phyloP scores from a whole-genome alignment of 768 basidiomycete genomes.

The Boletus pseudopeckii region DNA sequence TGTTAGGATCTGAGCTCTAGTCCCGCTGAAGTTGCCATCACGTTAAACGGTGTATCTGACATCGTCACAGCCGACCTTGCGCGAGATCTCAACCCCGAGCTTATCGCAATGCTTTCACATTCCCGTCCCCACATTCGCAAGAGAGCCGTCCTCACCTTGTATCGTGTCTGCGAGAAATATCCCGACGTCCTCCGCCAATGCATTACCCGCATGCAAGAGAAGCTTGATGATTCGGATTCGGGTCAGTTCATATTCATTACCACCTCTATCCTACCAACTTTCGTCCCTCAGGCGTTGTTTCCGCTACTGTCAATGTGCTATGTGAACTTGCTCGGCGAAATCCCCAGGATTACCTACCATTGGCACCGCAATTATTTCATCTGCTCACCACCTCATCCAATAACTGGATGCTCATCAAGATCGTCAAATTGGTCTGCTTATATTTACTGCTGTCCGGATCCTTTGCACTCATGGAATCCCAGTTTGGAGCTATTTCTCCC shows the following conservation, averaged over 20 bases:
- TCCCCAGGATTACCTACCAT: conserved; percentile 74
- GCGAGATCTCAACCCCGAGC: conserved; percentile 83
- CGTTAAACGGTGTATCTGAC: conserved; percentile 79
- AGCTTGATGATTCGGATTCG: conserved; percentile 73
- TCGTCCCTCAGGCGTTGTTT: conserved; percentile 69
- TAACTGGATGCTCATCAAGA: conserved; percentile 99
- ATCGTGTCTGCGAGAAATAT: conserved; percentile 76
- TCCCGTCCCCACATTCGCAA: conserved; percentile 87
- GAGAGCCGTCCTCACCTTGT: conserved; percentile 81
- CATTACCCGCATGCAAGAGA: conserved; percentile 70
- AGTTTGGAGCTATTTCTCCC: conserved; percentile 94
- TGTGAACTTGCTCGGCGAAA: conserved; percentile 85
- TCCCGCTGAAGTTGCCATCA: conserved; percentile 70
- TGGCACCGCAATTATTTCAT: conserved; percentile 93
- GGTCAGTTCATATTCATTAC: conserved; percentile 36
- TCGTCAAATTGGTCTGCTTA: conserved; percentile 81
- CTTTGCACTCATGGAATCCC: conserved; percentile 1
- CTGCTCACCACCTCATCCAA: conserved; percentile 91
- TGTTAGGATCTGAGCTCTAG: conserved; percentile 74
- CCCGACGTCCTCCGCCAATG: conserved; percentile 72
- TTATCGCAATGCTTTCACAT: conserved; percentile 85
- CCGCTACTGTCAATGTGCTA: conserved; percentile 89
- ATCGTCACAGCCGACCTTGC: conserved; percentile 85
- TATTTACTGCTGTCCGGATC: neutral
- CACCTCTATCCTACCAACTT: neutral